Percentiles rank a stretch among this genome's conserved stretches.
phyloP scores from a whole-genome alignment of 306 rosid species.

The Casuarina glauca region DNA sequence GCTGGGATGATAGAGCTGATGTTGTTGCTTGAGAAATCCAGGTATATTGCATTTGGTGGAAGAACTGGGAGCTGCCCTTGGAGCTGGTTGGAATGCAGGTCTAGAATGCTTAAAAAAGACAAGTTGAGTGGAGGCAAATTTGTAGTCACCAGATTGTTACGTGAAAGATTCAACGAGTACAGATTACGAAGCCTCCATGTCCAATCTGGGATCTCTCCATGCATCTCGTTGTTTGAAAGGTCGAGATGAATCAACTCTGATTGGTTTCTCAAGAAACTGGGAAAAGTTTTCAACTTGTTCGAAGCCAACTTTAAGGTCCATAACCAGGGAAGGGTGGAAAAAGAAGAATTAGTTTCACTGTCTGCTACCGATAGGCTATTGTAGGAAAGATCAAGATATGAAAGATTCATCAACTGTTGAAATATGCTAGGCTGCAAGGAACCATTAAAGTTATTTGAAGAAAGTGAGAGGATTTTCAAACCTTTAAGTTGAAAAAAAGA shows the following conservation, averaged over 20 bases:
- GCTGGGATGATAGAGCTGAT: conserved; percentile 34
- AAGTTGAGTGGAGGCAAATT: conserved; percentile 8
- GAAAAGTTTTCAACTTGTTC: background rate
- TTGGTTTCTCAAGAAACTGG: background rate
- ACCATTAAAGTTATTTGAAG: background rate
- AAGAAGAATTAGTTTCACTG: too few relatives aligned
- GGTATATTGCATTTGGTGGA: background rate
- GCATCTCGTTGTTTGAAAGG: conserved; percentile 2
- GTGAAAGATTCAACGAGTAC: conserved; percentile 42
- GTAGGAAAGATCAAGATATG: conserved; percentile 5
- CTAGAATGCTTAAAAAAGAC: background rate
- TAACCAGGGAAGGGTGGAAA: background rate
- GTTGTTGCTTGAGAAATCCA: conserved; percentile 42
- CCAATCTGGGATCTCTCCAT: conserved; percentile 43
- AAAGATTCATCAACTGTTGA: background rate
- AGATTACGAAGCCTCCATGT: conserved; percentile 29
- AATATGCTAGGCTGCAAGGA: background rate
- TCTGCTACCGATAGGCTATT: background rate
- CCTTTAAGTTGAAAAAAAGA: background rate
- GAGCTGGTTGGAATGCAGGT: conserved; percentile 45
- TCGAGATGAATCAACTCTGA: background rate
- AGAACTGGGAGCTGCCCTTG: conserved; percentile 29
- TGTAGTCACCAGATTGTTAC: conserved; percentile 16
- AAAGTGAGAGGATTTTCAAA: conserved; percentile 2
- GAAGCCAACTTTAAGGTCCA: background rate